Base-by-base conservation (phyloP, 306 rosid species). In the Rosa persica region DNA sequence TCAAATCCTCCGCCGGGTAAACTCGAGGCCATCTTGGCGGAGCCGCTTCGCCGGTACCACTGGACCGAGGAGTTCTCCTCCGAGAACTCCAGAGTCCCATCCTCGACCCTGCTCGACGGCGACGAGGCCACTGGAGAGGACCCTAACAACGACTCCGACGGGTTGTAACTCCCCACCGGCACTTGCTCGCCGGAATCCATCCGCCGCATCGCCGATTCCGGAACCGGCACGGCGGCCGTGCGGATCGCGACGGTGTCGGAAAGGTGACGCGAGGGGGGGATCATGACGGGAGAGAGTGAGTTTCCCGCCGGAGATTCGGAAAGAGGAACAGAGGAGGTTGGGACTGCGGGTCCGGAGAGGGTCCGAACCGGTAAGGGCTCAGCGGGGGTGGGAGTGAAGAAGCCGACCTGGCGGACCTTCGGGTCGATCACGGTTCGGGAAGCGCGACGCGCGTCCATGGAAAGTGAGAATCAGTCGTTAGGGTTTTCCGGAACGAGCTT, bases 371-470 rank as follows among this genome's bases (percentile, higher is more conserved):
- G 84, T 2, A 65, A 72, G 76, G 93, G 76, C 8, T 81, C 76
- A 65, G 93, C 83, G 49, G 62, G 36, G 36, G 2, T 47, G 20
- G 90, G 89, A 20, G 92, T 72, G 85, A 86, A 83, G 87, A 91
- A 91, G 25, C 93, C 98, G 22, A 93, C 93, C 67, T 77, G 93
- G 75, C 93, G 89, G 77, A 93, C 83, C 81, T 86, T 91, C 30
- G 96, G 98, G 77, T 91, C 92, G 80, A 72, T 78, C 30, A 82
- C 74, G 23, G 86, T 23, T 10, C 93, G 88, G 30, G 93, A 77
- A 75, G 52, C 66, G 12, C 90, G 94, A 74, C 88, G 89, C 72
- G 88, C 76, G 72, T 91, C 95, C 98, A 93, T 93, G 86, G 54
- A 52, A 80, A 49, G 67, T 70, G 75, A 44, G 52, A 42, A 71